Evolutionary conservation across 2,329 filamentous ascomycete species (phyloP).

Genomic region (Ceratocystis papillata): DNA sequence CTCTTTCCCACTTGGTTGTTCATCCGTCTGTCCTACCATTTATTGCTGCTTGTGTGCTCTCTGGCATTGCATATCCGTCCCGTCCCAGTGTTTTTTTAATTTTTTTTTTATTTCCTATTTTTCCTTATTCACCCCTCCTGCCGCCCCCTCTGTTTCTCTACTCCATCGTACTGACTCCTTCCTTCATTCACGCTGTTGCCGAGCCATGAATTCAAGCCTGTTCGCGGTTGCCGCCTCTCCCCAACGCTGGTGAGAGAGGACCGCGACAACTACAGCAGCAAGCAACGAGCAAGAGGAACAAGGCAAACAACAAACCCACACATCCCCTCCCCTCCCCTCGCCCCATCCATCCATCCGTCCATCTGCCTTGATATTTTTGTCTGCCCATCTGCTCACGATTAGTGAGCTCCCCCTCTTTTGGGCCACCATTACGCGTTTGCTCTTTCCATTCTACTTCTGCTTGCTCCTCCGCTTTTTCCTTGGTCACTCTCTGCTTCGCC

Average conservation of each 20-base stretch:
- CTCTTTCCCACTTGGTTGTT: not conserved
- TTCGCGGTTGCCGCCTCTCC: slow-evolving; percentile 19
- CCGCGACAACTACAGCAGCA: slow-evolving; percentile 1
- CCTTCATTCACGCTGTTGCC: slow-evolving; percentile 1
- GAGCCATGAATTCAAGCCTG: slow-evolving; percentile 21
- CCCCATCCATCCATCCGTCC: not conserved
- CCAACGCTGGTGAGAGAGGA: slow-evolving; percentile 20
- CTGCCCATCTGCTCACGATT: not conserved
- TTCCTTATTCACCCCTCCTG: not conserved
- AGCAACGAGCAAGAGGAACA: not conserved
- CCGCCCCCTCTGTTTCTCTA: not conserved
- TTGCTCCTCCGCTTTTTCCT: not conserved
- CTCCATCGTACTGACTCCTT: not conserved
- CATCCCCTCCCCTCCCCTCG: not conserved
- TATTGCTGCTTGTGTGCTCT: not conserved
- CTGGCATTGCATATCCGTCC: not conserved
- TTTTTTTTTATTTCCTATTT: no score
- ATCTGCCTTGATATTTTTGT: slow-evolving; percentile 4
- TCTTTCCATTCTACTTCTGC: slow-evolving; percentile 6
- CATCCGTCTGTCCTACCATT: not conserved
- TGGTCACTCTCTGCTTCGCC: not conserved
- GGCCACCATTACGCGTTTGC: not conserved
- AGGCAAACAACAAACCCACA: not conserved
- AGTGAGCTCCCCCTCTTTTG: slow-evolving; percentile 3
- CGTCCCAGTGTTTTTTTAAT: not conserved